Base-by-base conservation (phyloP, 2,329 filamentous ascomycete genomes). In the Neonectria punicea region DNA sequence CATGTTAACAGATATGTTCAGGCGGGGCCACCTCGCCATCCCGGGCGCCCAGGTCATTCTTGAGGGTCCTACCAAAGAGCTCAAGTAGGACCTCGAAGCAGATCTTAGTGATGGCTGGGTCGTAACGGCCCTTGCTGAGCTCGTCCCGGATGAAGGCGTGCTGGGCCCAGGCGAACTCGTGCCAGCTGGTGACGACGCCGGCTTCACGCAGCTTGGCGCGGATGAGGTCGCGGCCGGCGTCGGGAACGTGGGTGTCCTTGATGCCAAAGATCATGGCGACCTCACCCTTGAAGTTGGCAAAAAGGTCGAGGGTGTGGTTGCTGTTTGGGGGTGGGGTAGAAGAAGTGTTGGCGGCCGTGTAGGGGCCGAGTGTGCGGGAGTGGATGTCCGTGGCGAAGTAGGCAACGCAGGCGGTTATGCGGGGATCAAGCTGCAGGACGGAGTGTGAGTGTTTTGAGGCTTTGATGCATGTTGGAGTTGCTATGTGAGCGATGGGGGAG, bases 361-460 rank as follows among this genome's bases (percentile, higher is more conserved):
- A 71, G 4, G 88, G 86, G 25, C 93, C 95, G 1, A 98, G 86
- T 9, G 90, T 93, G 62, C 88, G 86, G 68, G 85, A 88, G 82
- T 98, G 95, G 57, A 98, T 90, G 81, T 98, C 95, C 7, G 94
- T 98, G 9, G 93, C 93, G 80, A 98, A 98, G 83, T 94, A 98
- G 78, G 93, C 91, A 32, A 97, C 91, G 41, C 90, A 89, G 32
- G 93, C 92, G 43, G 86, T 85, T 63, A 98, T 88, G 61, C 94
- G 87, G 22, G 87, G 84, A 78, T 98, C 93, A 53, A 98, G 85
- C 73, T 87, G 67, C 22, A 39, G 18, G 11, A 16, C 6, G n/a
- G 14, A 14, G 39, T 13, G 16, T 20, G 18, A 53, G 22, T 49
- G 47, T 65, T 49, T 18, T 10, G 43, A 34, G 16, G 11, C 36